Percentiles rank a stretch among this genome's conserved stretches.
Conservation (phyloP, 192 early-diverging fungal genomes). For the Fimicolochytrium jonesii region DNA sequence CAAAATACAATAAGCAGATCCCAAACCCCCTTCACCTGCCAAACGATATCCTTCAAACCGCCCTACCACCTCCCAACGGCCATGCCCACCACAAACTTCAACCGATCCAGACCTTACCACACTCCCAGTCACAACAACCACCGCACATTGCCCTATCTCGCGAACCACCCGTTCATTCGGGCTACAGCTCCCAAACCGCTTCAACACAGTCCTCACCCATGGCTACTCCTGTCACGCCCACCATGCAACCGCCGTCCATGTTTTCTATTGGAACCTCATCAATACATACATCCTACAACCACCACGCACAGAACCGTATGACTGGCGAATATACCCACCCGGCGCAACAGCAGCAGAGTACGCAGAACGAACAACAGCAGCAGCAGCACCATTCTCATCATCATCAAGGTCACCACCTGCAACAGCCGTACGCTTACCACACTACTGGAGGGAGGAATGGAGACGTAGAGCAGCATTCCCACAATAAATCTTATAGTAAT, state of each 20-base stretch:
- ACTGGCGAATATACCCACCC: neutral
- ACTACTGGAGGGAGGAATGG: too few relatives aligned
- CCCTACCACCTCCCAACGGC: neutral
- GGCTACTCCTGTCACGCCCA: slow-evolving; percentile 11
- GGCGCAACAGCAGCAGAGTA: neutral
- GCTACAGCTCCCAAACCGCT: slow-evolving; percentile 16
- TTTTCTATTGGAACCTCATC: slow-evolving; percentile 20
- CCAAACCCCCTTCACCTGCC: slow-evolving; percentile 25
- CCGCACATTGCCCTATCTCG: too few relatives aligned
- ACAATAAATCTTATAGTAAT: neutral
- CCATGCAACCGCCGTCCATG: neutral
- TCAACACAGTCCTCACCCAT: slow-evolving; percentile 20
- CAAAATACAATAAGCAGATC: slow-evolving; percentile 15
- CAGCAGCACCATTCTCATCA: neutral
- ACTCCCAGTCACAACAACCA: too few relatives aligned
- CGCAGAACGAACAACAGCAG: neutral
- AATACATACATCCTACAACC: slow-evolving; percentile 6
- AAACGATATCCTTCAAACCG: slow-evolving; percentile 21
- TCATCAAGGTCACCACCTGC: neutral
- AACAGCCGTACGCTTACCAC: slow-evolving; percentile 2
- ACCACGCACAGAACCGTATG: neutral
- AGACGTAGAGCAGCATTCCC: too few relatives aligned
- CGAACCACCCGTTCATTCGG: slow-evolving; percentile 5
- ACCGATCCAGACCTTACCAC: too few relatives aligned
- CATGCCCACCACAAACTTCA: too few relatives aligned